These are phyloP conservation scores for Carpinus viminea DNA, from an alignment of 306 rosid genomes.

Conservation along the genomic window DNA sequence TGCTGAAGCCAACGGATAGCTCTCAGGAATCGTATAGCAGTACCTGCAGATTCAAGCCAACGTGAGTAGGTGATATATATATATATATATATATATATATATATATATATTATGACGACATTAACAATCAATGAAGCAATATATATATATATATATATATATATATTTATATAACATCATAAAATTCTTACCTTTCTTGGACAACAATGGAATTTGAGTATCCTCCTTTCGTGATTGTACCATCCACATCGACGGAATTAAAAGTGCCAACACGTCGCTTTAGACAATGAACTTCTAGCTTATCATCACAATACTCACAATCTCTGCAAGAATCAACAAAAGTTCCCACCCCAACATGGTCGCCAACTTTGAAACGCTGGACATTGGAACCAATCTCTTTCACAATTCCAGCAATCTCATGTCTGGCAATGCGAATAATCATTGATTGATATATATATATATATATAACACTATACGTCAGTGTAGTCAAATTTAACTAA, in stretches of 20 bases:
- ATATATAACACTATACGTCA: too few relatives aligned
- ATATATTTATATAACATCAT: not conserved
- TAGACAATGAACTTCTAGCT: slow-evolving; percentile 49
- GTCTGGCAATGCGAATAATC: slow-evolving; percentile 38
- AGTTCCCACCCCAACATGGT: slow-evolving; percentile 84
- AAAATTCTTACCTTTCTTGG: slow-evolving; percentile 57
- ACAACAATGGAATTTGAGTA: slow-evolving; percentile 71
- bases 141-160: too few relatives aligned
- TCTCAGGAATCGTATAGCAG: slow-evolving; percentile 69
- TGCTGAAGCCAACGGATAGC: slow-evolving; percentile 79
- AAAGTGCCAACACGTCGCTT: slow-evolving; percentile 56
- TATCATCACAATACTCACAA: slow-evolving; percentile 64
- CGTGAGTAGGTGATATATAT: not conserved
- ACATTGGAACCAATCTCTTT: slow-evolving; percentile 63
- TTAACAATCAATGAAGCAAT: not conserved
- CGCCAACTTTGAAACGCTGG: slow-evolving; percentile 63
- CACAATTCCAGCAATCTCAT: slow-evolving; percentile 81
- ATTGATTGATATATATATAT: not conserved
- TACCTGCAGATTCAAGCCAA: slow-evolving; percentile 51
- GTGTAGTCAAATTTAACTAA: not conserved
- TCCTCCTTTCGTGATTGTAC: slow-evolving; percentile 83
- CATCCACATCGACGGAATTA: slow-evolving; percentile 67
- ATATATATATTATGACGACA: not conserved
- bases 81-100: too few relatives aligned
- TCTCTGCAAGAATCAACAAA: slow-evolving; percentile 79